Base-by-base conservation (phyloP, 352 stramenopile species). In the Pythium grandisporangium region DNA sequence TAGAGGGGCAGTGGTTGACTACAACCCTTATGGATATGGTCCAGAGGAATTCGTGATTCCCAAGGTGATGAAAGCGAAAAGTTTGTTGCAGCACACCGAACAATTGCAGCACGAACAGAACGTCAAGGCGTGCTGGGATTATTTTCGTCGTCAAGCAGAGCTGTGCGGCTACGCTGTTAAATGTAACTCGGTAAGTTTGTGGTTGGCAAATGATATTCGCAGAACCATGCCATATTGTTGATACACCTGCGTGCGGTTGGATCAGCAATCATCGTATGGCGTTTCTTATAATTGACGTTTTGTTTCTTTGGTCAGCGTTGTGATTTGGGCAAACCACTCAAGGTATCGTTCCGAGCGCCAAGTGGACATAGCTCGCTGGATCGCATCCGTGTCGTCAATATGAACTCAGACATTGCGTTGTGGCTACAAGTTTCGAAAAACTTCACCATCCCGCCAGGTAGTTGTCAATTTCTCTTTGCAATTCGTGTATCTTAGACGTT, bases 341-440 rank as follows among this genome's bases (percentile, higher is more conserved):
- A 81, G 19, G 65, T 93, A 13, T 77, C 61, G 13, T 93, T 93
- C 51, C 63, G 81, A 45, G 80, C 80, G 5, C 80, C 74, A 34
- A 33, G 45, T 34, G 61, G 61, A 11, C 80, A 93, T 55, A 93
- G 80, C 29, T 24, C 60, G 4, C 46, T 90, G 16, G 80, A 93
- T 47, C 76, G 80, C 13, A 82, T 93, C 36, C 80, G 80, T 21
- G 66, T 93, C 14, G 70, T 93, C n/a, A 75, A 93, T 53, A 75
- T 91, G 64, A 86, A 91, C 29, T 78, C 78, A 45, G 66, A 87
- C 19, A 63, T 84, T 13, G 53, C 80, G 14, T 50, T 90, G 5
- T 93, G 77, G 78, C 55, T 86, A n/a, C 80, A 93, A 63, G 74
- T 81, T 10, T 90, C 77, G 1, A 90, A 90, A 49, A 91, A 57